Conservation (phyloP, 805 yeast species). For the Candida krabiensis region DNA sequence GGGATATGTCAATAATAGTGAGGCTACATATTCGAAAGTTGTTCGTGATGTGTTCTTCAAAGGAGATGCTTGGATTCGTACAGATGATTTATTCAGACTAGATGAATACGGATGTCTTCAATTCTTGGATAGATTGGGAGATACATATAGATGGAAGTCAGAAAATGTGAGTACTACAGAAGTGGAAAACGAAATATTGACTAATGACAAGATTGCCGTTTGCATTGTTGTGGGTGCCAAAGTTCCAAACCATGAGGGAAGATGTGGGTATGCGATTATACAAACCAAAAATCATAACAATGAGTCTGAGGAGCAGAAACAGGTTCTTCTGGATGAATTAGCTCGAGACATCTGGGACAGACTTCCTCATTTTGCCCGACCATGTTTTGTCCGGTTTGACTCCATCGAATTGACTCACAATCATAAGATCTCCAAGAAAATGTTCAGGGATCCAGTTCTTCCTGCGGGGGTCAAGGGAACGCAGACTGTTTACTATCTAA, state of each 20-base stretch:
- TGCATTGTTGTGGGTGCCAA: constrained; percentile 85
- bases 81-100: constrained; percentile 76
- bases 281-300: constrained; percentile 42
- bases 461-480: constrained; percentile 64
- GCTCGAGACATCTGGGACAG: constrained; percentile 37
- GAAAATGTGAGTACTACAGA: constrained; percentile 94
- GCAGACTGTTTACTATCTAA: constrained; percentile 73
- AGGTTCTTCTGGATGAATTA: constrained; percentile 38
- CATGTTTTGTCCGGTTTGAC: constrained; percentile 74
- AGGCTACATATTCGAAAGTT: constrained; percentile 78
- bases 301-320: constrained; percentile 26
- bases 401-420: constrained; percentile 70
- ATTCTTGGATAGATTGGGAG: constrained; percentile 92
- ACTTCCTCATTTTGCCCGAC: constrained; percentile 84
- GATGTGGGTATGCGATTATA: constrained; percentile 88
- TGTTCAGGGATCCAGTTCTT: constrained; percentile 62
- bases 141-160: constrained; percentile 94
- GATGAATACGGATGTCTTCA: constrained; percentile 71
- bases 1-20: constrained; percentile 81
- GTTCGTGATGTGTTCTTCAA: constrained; percentile 69
- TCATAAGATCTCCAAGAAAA: constrained; percentile 75
- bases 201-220: constrained; percentile 49
- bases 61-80: constrained; percentile 90
- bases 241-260: constrained; percentile 87
- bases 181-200: constrained; percentile 75